phyloP scores from a whole-genome alignment of 1,284 basidiomycete genomes.

The Cryptococcus deneoformans region DNA sequence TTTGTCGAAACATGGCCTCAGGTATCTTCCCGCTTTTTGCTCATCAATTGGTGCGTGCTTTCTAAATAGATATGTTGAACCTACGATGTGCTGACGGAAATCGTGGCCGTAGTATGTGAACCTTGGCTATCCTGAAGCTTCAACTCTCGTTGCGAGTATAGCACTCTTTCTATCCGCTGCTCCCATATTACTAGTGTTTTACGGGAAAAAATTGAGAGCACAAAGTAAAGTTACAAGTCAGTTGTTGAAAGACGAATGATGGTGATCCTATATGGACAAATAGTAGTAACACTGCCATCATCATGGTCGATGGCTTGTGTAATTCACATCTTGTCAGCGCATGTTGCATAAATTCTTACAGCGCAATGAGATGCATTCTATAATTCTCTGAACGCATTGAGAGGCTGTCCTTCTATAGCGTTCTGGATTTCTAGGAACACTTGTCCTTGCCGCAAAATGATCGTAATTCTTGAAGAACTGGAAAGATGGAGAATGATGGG shows the following conservation, averaged over 20 bases:
- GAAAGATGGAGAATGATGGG: too few species aligned
- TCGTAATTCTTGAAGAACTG: too few species aligned
- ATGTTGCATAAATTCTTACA: too few species aligned
- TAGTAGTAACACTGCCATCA: too few species aligned
- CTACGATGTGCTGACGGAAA: not conserved
- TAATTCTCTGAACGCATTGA: too few species aligned
- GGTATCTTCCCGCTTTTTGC: conserved; percentile 45
- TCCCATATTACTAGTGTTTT: conserved; percentile 43
- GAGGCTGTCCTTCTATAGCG: too few species aligned
- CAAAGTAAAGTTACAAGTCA: conserved; percentile 42
- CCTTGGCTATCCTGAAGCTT: not conserved
- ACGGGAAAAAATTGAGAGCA: conserved; percentile 32
- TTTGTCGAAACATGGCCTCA: conserved; percentile 42
- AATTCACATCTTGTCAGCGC: too few species aligned
- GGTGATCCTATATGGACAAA: too few species aligned
- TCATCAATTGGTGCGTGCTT: conserved; percentile 24
- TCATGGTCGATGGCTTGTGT: too few species aligned
- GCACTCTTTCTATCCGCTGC: conserved; percentile 38
- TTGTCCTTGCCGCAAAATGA: too few species aligned
- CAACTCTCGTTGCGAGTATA: conserved; percentile 38
- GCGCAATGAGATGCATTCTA: too few species aligned
- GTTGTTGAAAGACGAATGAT: conserved; percentile 9
- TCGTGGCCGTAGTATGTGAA: conserved; percentile 23
- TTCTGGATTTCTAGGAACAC: too few species aligned
- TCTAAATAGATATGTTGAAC: not conserved